Conservation (phyloP, 2,329 filamentous ascomycete species). For the Phyllosticta citriasiana region DNA sequence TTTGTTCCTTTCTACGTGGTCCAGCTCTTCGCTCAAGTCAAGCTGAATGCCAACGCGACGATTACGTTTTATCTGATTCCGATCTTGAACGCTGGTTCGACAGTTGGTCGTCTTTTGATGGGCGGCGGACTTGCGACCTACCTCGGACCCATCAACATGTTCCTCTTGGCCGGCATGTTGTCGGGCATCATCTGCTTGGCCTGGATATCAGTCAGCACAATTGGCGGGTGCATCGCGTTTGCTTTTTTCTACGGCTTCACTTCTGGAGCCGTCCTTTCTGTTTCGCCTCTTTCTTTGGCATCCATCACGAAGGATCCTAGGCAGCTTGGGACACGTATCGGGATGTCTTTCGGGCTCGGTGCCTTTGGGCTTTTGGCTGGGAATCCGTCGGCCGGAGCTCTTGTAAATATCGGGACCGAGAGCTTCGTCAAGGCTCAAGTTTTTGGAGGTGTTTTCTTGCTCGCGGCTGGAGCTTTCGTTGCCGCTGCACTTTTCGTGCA, state of each 20-base stretch:
- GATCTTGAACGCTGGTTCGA: background rate
- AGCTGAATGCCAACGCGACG: background rate
- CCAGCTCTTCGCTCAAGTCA: background rate
- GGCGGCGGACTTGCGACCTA: background rate
- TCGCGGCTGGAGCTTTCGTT: background rate
- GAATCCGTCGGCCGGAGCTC: background rate
- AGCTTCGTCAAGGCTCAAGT: background rate
- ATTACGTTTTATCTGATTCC: background rate
- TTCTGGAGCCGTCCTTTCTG: slow-evolving; percentile 1
- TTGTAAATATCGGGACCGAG: background rate
- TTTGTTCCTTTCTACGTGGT: background rate
- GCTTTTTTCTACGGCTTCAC: slow-evolving; percentile 2
- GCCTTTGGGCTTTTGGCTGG: background rate
- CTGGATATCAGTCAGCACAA: background rate
- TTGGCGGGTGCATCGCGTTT: background rate
- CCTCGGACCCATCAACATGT: background rate
- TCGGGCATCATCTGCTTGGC: background rate
- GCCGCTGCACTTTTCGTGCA: background rate
- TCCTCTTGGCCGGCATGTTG: background rate
- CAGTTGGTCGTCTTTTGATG: background rate
- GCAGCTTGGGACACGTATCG: background rate
- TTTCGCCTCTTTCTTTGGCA: background rate
- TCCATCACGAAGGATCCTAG: background rate
- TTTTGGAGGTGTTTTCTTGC: background rate
- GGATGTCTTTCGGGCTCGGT: background rate